Percentiles rank a stretch among this genome's conserved stretches.
Evolutionary conservation across 768 basidiomycete species (phyloP).

Genomic region (Hypholoma sublateritium): DNA sequence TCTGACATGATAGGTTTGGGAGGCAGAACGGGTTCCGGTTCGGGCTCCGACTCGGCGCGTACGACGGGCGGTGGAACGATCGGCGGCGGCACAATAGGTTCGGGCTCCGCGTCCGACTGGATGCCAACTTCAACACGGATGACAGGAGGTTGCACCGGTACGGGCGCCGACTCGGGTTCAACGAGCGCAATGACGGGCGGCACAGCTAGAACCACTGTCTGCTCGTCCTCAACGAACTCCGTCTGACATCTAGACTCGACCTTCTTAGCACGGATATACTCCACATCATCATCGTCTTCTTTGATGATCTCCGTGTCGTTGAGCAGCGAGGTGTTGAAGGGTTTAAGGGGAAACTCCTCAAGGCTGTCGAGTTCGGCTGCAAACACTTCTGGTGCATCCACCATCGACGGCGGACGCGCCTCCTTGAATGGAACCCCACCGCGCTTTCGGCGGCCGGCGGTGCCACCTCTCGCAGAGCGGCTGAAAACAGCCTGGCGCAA

Average conservation of each 20-base stretch:
- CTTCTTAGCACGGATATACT: constrained; percentile 36
- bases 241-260: constrained; percentile 70
- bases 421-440: constrained; percentile 74
- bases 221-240: constrained; percentile 35
- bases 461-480: constrained; percentile 48
- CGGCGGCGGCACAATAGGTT: not conserved
- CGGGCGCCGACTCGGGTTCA: constrained; percentile 8
- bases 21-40: constrained; percentile 10
- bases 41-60: constrained; percentile 9
- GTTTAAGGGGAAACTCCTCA: constrained; percentile 36
- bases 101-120: constrained; percentile 8
- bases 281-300: constrained; percentile 38
- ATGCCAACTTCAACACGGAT: constrained; percentile 11
- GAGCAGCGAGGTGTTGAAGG: constrained; percentile 29
- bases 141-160: not conserved
- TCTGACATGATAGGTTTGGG: constrained; percentile 29
- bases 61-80: constrained; percentile 28
- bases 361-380: constrained; percentile 55
- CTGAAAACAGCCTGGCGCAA: constrained; percentile 58
- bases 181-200: constrained; percentile 18
- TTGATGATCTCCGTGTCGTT: constrained; percentile 34
- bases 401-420: constrained; percentile 66
- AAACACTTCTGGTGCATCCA: constrained; percentile 71
- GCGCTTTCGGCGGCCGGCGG: constrained; percentile 50
- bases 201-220: constrained; percentile 28